Conservation (phyloP, 176 grass and related monocot genomes). For the Phragmites australis region DNA sequence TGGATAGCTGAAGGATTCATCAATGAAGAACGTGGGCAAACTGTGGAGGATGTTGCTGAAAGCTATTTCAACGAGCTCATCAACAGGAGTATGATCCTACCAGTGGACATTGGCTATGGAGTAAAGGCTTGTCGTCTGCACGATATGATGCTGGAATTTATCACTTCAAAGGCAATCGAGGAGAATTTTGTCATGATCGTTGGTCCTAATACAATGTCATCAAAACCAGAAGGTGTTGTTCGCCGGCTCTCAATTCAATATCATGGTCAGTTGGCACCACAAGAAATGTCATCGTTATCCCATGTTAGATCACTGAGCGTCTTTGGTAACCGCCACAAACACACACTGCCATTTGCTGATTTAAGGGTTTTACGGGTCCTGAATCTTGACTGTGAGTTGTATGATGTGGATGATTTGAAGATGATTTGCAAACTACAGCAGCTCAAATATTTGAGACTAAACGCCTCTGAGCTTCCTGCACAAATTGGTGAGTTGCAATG, state of each 20-base stretch:
- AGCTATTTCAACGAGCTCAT: not conserved
- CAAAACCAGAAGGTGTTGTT: not conserved
- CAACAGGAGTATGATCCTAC: not conserved
- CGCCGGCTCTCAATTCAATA: not conserved
- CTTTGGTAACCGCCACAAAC: not conserved
- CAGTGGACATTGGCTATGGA: not conserved
- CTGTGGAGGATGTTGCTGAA: constrained; percentile 14
- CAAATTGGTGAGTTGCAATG: not conserved
- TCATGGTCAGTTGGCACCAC: not conserved
- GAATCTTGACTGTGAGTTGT: not conserved
- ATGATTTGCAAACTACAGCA: not conserved
- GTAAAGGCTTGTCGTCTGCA: not conserved
- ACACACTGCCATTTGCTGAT: not conserved
- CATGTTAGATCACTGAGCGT: not conserved
- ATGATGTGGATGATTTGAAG: not conserved
- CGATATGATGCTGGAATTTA: not conserved
- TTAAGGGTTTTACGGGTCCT: not conserved
- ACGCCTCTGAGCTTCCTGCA: not conserved
- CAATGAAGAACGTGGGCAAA: not conserved
- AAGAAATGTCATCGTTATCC: not conserved
- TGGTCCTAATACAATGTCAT: not conserved
- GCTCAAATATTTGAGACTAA: constrained; percentile 12
- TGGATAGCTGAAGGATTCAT: constrained; percentile 24
- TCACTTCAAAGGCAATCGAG: not conserved
- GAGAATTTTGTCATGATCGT: not conserved